A percentile compares a stretch with the other conserved stretches of the same genome.
phyloP scores from a whole-genome alignment of 2,329 filamentous ascomycete genomes.

The Colletotrichum phormii region DNA sequence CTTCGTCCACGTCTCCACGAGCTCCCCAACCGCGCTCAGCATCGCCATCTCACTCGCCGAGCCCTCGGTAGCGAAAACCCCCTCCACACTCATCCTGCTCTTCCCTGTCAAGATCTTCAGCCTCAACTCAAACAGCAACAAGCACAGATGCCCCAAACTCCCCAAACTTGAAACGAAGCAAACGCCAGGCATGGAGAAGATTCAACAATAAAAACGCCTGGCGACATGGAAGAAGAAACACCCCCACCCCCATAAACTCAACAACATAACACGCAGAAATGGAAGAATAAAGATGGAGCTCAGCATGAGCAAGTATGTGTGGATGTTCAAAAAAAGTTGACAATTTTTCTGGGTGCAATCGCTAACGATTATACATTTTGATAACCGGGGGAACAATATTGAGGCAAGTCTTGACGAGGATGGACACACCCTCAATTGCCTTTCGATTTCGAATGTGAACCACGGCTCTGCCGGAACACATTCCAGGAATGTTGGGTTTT shows the following conservation, averaged over 20 bases:
- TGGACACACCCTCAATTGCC: not conserved
- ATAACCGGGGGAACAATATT: slow-evolving; percentile 18
- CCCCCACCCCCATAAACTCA: not conserved
- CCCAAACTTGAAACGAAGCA: not conserved
- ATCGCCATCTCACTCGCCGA: too few species aligned
- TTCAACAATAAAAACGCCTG: not conserved
- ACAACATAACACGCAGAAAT: not conserved
- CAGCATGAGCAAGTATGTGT: not conserved
- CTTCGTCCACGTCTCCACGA: not conserved
- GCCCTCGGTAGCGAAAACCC: too few species aligned
- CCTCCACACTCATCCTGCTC: too few species aligned
- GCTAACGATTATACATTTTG: slow-evolving; percentile 35
- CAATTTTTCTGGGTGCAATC: slow-evolving; percentile 4
- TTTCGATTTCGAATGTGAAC: not conserved
- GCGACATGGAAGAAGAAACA: not conserved
- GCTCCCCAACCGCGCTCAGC: too few species aligned
- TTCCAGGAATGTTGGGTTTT: slow-evolving; percentile 2
- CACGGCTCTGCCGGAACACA: slow-evolving; percentile 23
- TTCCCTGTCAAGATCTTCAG: not conserved
- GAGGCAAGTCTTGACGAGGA: not conserved
- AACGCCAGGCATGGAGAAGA: not conserved
- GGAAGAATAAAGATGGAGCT: not conserved
- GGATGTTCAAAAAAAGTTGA: slow-evolving; percentile 1
- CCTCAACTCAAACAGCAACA: not conserved
- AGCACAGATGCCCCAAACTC: not conserved